A percentile compares a stretch with the other conserved stretches of the same genome.
These are phyloP conservation scores for Ceratobasidium sp. DNA, from an alignment of 1,284 basidiomycete genomes.

Conservation along the genomic window DNA sequence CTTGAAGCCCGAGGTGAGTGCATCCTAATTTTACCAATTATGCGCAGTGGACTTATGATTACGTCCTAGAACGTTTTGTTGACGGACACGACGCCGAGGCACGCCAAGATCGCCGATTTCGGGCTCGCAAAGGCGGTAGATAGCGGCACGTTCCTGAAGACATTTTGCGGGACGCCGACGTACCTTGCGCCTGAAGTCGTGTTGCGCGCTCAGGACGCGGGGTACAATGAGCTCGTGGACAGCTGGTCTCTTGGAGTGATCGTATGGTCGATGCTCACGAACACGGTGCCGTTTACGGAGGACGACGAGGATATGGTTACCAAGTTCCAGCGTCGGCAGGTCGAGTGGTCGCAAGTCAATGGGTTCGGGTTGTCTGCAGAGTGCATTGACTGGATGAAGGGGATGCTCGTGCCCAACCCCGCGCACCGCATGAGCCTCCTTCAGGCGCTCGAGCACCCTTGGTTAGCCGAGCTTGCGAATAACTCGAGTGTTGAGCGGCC, in stretches of 20 bases:
- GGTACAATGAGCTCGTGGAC: constrained; percentile 88
- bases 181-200: constrained; percentile 92
- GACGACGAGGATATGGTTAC: constrained; percentile 66
- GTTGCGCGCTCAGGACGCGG: constrained; percentile 72
- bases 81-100: constrained; percentile 62
- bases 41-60: background rate
- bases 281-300: constrained; percentile 78
- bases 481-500: background rate
- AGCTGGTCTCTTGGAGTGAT: constrained; percentile 96
- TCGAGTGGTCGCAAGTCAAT: constrained; percentile 71
- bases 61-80: constrained; percentile 29
- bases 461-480: constrained; percentile 63
- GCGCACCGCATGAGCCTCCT: constrained; percentile 68
- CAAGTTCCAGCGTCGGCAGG: constrained; percentile 64
- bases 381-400: constrained; percentile 64
- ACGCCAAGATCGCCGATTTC: constrained; percentile 91
- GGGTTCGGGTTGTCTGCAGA: constrained; percentile 50
- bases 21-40: background rate
- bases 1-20: constrained; percentile 84
- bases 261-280: constrained; percentile 86
- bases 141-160: constrained; percentile 58
- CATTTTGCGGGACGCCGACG: constrained; percentile 87
- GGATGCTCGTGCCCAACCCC: constrained; percentile 68
- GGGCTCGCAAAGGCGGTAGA: constrained; percentile 91
- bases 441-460: constrained; percentile 72